These are phyloP conservation scores for Pseudovirgaria hyperparasitica DNA, from an alignment of 2,329 filamentous ascomycete genomes.

Conservation along the genomic window DNA sequence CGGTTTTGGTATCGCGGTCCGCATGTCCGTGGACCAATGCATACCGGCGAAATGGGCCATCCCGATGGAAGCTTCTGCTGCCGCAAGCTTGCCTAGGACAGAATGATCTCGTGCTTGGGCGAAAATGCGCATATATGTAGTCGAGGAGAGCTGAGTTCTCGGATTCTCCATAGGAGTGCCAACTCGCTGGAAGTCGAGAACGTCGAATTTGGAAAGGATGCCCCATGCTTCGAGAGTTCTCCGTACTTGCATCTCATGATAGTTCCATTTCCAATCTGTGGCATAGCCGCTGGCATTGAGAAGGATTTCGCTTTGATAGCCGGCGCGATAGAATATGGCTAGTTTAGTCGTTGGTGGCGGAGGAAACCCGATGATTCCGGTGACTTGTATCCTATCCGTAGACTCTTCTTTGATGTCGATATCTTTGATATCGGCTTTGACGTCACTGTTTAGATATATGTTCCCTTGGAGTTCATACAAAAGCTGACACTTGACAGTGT, in stretches of 20 bases:
- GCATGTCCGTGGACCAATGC: constrained; percentile 16
- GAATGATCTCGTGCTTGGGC: constrained; percentile 13
- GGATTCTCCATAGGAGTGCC: constrained; percentile 14
- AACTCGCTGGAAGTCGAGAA: constrained; percentile 39
- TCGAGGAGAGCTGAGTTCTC: constrained; percentile 16
- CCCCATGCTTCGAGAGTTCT: constrained; percentile 24
- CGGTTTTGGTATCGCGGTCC: constrained; percentile 16
- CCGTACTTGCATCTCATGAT: constrained; percentile 36
- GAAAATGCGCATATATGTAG: constrained; percentile 20
- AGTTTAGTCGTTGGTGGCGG: constrained; percentile 30
- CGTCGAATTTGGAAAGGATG: constrained; percentile 29
- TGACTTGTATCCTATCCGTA: constrained; percentile 22
- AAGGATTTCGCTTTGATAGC: constrained; percentile 26
- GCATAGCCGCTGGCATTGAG: constrained; percentile 26
- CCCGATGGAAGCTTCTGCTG: constrained; percentile 12
- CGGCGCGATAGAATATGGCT: constrained; percentile 25
- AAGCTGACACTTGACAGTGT: constrained; percentile 27
- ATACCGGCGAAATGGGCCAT: constrained; percentile 21
- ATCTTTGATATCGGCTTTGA: constrained; percentile 26
- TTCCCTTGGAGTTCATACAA: constrained; percentile 36
- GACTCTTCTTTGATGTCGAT: constrained; percentile 20
- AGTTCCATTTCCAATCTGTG: constrained; percentile 35
- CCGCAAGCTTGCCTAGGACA: constrained; percentile 12
- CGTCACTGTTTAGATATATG: constrained; percentile 32
- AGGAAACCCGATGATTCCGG: constrained; percentile 25